Evolutionary conservation across 495 filamentous ascomycete genomes (phyloP), one percentile per base, ranked within the genome.

Genomic region (Chaetomidium leptoderma): DNA sequence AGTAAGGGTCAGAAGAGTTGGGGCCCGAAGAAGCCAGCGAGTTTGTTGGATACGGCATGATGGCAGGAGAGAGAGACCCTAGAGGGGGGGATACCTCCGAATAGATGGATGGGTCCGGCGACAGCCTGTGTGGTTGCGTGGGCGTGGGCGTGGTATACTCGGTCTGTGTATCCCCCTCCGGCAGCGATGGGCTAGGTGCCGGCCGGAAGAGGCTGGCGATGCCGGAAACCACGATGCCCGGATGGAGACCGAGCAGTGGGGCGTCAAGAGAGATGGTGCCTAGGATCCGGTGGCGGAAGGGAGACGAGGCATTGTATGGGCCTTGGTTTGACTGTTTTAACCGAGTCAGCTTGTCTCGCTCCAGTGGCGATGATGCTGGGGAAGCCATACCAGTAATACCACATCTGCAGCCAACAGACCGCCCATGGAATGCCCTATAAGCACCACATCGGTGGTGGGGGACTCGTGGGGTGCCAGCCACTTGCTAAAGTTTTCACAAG

Each of bases 391-490:
- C 58, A 88, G 70, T 35, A 96, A 74, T 0, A 81, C 86, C 13
- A 95, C 80, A 55, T 97, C 92, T 3, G 90, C 88, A 17, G 86
- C 79, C 8, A 97, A 61, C 23, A 97, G 75, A 2, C 92, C 92
- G 19, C 92, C 92, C 81, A 97, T 91, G 50, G 88, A 92, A 66
- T 97, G 92, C 0, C 92, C 92, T 0, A 96, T 73, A 9, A 97
- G 72, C 40, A 97, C 75, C 5, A 96, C 77, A 74, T 97, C 92
- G 5, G 90, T 88, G 21, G 76, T 81, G 7, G 76, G 71, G 11
- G 83, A 81, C 67, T 93, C 88, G 64, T 96, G 88, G 2, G 89
- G 89, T 39, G 81, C 76, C 30, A 96, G 76, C 92, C 92, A 97
- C 53, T 68, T 69, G 58, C 88, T 91, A 63, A 97, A 95, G 63